Percentiles rank a stretch among this genome's conserved stretches.
These are phyloP conservation scores for Chloromonas sp. DNA, from an alignment of 163 green algal genomes.

Conservation along the genomic window DNA sequence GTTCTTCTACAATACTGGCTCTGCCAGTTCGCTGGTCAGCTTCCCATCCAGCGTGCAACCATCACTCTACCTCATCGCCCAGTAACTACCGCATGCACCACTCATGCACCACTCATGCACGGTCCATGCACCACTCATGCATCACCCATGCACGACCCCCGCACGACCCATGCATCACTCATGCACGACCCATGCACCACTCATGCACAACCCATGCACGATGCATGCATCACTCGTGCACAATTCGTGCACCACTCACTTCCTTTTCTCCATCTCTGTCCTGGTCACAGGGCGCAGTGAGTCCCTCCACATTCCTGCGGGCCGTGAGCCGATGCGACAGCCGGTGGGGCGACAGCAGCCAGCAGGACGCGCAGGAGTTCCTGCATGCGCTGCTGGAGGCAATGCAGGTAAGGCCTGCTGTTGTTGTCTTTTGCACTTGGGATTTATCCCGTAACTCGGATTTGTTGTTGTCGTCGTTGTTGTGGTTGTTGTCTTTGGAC, in stretches of 20 bases:
- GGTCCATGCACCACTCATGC: neutral
- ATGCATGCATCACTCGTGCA: too few species aligned
- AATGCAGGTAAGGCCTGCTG: constrained; percentile 45
- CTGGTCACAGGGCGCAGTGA: constrained; percentile 8
- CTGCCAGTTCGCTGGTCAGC: too few species aligned
- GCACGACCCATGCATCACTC: neutral
- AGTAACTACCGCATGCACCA: neutral
- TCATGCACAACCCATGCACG: constrained; percentile 2
- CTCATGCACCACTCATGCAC: neutral
- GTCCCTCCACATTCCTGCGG: constrained; percentile 24
- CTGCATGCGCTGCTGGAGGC: constrained; percentile 65
- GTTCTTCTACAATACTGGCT: too few species aligned
- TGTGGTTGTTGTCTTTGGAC: too few species aligned
- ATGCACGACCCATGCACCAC: neutral
- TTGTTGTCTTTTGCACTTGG: too few species aligned
- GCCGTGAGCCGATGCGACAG: constrained; percentile 36
- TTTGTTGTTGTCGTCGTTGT: too few species aligned
- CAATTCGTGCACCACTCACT: too few species aligned
- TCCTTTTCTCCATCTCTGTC: too few species aligned
- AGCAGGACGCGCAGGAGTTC: constrained; percentile 77
- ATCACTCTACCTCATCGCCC: too few species aligned
- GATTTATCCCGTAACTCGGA: too few species aligned
- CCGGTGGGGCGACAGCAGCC: constrained; percentile 51
- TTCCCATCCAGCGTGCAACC: too few species aligned
- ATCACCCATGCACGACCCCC: neutral